These are phyloP conservation scores for Clavispora santaluciae DNA, from an alignment of 805 yeast genomes.

Conservation along the genomic window DNA sequence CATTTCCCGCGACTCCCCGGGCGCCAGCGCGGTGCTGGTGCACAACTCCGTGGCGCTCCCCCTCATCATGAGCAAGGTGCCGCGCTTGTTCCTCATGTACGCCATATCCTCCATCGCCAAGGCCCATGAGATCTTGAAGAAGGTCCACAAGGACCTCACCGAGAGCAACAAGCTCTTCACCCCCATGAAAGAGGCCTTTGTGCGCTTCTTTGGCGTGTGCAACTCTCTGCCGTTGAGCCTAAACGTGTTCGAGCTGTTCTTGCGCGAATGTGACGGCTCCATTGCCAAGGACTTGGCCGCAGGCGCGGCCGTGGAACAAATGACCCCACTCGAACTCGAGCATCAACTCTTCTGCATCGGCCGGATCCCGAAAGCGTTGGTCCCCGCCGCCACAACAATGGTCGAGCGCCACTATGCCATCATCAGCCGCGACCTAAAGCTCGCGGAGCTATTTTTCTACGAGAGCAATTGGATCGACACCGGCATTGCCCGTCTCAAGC, in stretches of 20 bases:
- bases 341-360: slow-evolving; percentile 61
- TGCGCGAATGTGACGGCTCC: slow-evolving; percentile 50
- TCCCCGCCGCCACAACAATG: slow-evolving; percentile 37
- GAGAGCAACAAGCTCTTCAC: slow-evolving; percentile 37
- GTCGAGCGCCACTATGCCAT: slow-evolving; percentile 44
- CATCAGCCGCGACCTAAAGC: slow-evolving; percentile 41
- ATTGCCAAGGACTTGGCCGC: slow-evolving; percentile 27
- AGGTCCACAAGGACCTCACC: slow-evolving; percentile 47
- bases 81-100: slow-evolving; percentile 61
- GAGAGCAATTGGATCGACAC: slow-evolving; percentile 62
- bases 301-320: slow-evolving; percentile 14
- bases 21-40: slow-evolving; percentile 17
- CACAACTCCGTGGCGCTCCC: slow-evolving; percentile 49
- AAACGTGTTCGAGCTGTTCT: slow-evolving; percentile 53
- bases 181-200: slow-evolving; percentile 52
- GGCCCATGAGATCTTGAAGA: slow-evolving; percentile 52
- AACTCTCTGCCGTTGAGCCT: slow-evolving; percentile 52
- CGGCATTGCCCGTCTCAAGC: slow-evolving; percentile 17
- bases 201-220: slow-evolving; percentile 44
- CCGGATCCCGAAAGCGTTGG: slow-evolving; percentile 43
- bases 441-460: slow-evolving; percentile 55
- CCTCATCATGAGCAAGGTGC: slow-evolving; percentile 61
- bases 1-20: slow-evolving; percentile 17
- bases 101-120: slow-evolving; percentile 64
- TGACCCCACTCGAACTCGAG: slow-evolving; percentile 46